Evolutionary conservation across 768 basidiomycete genomes (phyloP), one percentile per base, ranked within the genome.

Genomic region (Heimioporus sp.): DNA sequence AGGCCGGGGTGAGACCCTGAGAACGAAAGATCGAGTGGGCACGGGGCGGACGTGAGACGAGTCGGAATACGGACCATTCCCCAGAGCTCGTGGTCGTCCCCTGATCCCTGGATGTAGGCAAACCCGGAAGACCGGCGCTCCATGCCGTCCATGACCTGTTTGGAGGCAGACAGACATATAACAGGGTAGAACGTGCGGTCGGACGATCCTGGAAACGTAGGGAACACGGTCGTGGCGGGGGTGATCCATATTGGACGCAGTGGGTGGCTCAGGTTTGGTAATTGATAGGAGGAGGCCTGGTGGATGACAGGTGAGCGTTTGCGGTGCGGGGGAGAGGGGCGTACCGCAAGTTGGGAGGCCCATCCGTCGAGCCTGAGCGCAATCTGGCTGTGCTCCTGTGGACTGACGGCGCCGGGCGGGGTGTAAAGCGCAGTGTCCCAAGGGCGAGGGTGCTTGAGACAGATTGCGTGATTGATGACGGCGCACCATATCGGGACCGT

Each of bases 401-500:
- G 65, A 57, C 86, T 86, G 31, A 92, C 87, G 15, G 73, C 69
- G 16, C 78, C 79, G 0, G 86, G 83, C 2, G 92, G 85, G 1
- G 88, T 89, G 59, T 90, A 89, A 9, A 95, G 72, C 3, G 66
- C 59, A 0, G 62, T 67, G 57, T 87, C 79, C 87, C 86, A 90
- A 12, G 15, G n/a, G 7, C 57, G 2, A 54, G 21, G 3, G 32
- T 16, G 56, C 17, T 49, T 59, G 52, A 65, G 55, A 38, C 48
- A 35, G 32, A 81, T 67, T 28, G 81, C 86, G 46, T 82, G 76
- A 63, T 96, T 98, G 55, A 96, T 75, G 5, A 93, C 90, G 10
- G 90, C 76, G 65, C 95, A 96, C 96, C 96, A 98, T 46, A 95
- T 88, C 0, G 95, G 95, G 1, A 98, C 78, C 0, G 94, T 96